Conservation (phyloP, 805 yeast species). For the Starmerella gropengiesseri region DNA sequence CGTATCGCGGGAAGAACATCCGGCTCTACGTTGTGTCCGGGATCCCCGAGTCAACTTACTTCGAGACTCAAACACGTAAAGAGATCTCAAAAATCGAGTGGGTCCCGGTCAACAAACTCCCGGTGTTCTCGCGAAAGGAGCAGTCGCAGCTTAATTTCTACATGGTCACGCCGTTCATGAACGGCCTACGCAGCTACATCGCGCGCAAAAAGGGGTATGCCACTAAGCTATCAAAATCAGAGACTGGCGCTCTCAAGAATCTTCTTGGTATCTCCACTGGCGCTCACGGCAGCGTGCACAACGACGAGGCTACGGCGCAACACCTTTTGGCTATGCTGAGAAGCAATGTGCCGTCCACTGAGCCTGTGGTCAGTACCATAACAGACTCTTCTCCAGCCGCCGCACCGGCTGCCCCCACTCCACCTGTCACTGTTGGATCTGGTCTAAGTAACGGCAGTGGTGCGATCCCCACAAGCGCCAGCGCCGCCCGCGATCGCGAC, state of each 20-base stretch:
- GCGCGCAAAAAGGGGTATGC: conserved; percentile 25
- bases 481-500: conserved; percentile 19
- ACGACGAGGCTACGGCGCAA: conserved; percentile 18
- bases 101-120: conserved; percentile 34
- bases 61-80: conserved; percentile 72
- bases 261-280: conserved; percentile 24
- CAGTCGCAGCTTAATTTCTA: conserved; percentile 23
- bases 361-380: background rate
- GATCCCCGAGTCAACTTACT: conserved; percentile 65
- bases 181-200: conserved; percentile 28
- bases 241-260: conserved; percentile 27
- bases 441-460: too few species aligned
- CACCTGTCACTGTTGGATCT: background rate
- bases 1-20: conserved; percentile 71
- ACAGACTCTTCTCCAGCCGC: too few species aligned
- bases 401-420: too few species aligned
- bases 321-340: conserved; percentile 17
- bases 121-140: conserved; percentile 4
- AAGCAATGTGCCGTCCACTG: background rate
- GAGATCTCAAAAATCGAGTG: conserved; percentile 80
- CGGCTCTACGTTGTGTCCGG: conserved; percentile 67
- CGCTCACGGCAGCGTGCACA: conserved; percentile 6
- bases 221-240: conserved; percentile 23
- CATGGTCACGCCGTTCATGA: conserved; percentile 33
- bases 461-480: background rate